Evolutionary conservation across 208 protist genomes (phyloP), one percentile per base, ranked within the genome.

Genomic region (Tritrichomonas foetus): DNA sequence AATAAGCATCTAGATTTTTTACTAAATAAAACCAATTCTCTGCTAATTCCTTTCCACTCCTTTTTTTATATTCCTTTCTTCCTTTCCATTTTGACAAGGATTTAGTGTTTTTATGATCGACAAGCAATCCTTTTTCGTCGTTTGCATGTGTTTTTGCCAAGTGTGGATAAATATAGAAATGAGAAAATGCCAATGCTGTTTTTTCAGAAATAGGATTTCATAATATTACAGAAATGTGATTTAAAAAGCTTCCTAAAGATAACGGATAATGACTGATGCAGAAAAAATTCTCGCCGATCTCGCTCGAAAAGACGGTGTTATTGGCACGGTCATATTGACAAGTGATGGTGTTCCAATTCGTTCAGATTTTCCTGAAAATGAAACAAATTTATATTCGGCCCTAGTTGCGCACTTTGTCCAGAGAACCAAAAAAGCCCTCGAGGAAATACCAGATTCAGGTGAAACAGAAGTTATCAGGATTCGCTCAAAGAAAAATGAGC

Each of bases 261-360:
- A n/a, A n/a, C n/a, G n/a, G n/a, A n/a, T n/a, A 61, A 82, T 82
- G 74, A 82, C 33, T 82, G 78, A 89, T 33, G 78, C 78, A 39
- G 78, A 89, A 47, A 89, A 89, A n/a, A 89, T 89, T 57, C 47
- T 89, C 14, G 47, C 33, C 3, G 78, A 89, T 57, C 44, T 89
- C 11, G 53, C 78, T 33, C 5, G 14, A 30, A 89, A 89, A 57
- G 78, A 89, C 11, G 78, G 78, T 20, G 78, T 89, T 39, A 89
- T 89, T 89, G 78, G 78, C 53, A 89, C 78, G n/a, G 47, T 89
- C 25, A 33, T 49, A 1, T 33, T 57, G 16, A 89, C 78, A 61
- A 61, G 27, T 11, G 78, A 89, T n/a, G 78, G 78, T 20, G 78
- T 89, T 89, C 78, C 78, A 57, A 89, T 89, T 30, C 25, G 47